Conservation (phyloP, 345 rosid species). For the Crucihimalaya himalaica region DNA sequence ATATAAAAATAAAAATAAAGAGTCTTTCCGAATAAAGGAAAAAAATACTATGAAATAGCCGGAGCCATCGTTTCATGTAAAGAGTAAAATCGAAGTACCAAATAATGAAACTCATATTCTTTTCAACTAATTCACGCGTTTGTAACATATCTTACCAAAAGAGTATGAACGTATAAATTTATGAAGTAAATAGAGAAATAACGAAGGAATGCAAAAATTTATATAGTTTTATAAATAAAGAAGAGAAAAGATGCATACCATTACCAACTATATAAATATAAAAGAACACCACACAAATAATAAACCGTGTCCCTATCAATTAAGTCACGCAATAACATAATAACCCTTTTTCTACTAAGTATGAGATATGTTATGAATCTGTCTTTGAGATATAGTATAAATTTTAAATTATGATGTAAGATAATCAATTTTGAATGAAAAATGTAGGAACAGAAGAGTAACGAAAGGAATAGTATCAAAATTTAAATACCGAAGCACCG, state of each 20-base stretch:
- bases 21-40: background rate
- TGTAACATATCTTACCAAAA: background rate
- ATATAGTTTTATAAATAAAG: too few species aligned
- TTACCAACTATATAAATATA: too few species aligned
- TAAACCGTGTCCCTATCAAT: too few species aligned
- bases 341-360: background rate
- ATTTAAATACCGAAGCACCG: background rate
- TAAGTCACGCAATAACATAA: too few species aligned
- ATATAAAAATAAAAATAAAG: background rate
- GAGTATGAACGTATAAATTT: too few species aligned
- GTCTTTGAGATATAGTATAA: background rate
- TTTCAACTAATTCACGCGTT: slow-evolving; percentile 4
- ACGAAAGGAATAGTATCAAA: background rate
- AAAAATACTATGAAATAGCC: background rate
- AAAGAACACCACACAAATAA: too few species aligned
- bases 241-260: too few species aligned
- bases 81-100: background rate
- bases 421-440: background rate
- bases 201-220: too few species aligned
- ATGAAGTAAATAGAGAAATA: too few species aligned
- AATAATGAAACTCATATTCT: background rate
- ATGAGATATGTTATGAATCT: background rate
- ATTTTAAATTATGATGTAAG: background rate
- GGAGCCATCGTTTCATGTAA: background rate
- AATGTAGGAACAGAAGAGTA: background rate